Base-by-base conservation (phyloP, 2,329 filamentous ascomycete species). In the Phialocephala sp. region DNA sequence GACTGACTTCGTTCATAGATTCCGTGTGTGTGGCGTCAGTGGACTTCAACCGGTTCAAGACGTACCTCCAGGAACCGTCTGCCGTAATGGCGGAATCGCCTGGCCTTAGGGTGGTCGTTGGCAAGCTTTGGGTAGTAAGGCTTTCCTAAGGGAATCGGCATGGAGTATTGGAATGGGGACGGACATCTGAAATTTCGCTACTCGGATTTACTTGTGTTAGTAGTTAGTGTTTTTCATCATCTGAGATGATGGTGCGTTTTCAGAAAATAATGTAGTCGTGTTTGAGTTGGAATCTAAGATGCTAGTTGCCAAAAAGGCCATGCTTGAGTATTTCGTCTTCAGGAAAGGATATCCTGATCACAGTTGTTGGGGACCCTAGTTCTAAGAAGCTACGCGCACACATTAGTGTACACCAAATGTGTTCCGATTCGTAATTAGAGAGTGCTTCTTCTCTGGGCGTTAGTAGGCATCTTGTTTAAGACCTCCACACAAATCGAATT, bases 21-120 rank as follows among this genome's bases (percentile, higher is more conserved):
- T 65, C 36, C n/a, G 58, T 11, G 57, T 65, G 32, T 65, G 63
- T 41, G 58, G 63, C n/a, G 41, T 32, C 5, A 60, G 57, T 41
- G 63, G 63, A 20, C 41, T 60, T 37, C 20, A 65, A 37, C 57
- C 58, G 3, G 27, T 54, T 36, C 63, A 65, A 32, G 39, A 60
- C 14, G 50, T 61, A 6, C 57, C 58, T 45, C 58, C 50, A 15
- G 63, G 58, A 36, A 61, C 57, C 41, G 58, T 60, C 4, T 65
- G 63, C 39, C 56, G 37, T 14, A 55, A 61, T 65, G 58, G 50
- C 18, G 58, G 36, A 1, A 65, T 65, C 22, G 57, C 58, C 4
- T 65, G 58, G 47, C 36, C 57, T 11, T 61, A 45, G 37, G 32
- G 14, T 2, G 1, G 20, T 57, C 27, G 54, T 5, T 43, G 41